These are phyloP conservation scores for Pontederia crassipes DNA, from an alignment of 176 grass and related monocot species.

Conservation along the genomic window DNA sequence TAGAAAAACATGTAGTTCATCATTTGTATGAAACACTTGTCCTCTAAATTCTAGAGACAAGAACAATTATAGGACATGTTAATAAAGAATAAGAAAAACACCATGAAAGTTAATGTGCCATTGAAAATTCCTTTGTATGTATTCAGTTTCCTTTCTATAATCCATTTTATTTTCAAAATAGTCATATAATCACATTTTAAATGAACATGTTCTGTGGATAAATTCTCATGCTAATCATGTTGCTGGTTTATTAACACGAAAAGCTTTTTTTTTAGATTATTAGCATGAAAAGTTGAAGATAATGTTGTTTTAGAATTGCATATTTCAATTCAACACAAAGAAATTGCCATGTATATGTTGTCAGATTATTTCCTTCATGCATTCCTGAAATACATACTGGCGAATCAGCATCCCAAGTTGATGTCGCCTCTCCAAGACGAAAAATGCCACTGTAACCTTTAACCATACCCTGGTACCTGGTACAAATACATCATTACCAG, in stretches of 20 bases:
- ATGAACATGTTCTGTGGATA: neutral
- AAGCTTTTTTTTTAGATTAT: neutral
- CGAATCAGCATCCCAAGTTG: constrained; percentile 99
- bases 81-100: no score
- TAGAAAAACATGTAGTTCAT: neutral
- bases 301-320: no score
- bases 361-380: neutral
- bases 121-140: no score
- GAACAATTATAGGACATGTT: no score
- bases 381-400: constrained; percentile 33
- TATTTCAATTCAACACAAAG: no score
- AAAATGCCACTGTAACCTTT: constrained; percentile 93
- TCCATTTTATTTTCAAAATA: neutral
- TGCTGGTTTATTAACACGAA: neutral
- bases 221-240: neutral
- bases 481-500: constrained; percentile 15
- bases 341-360: no score
- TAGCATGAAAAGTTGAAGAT: neutral
- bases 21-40: neutral
- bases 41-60: no score
- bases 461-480: constrained; percentile 91
- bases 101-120: no score
- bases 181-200: neutral
- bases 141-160: neutral
- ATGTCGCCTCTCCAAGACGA: constrained; percentile 90